Conservation (phyloP, 2,329 filamentous ascomycete genomes). For the Peltaster fructicola region DNA sequence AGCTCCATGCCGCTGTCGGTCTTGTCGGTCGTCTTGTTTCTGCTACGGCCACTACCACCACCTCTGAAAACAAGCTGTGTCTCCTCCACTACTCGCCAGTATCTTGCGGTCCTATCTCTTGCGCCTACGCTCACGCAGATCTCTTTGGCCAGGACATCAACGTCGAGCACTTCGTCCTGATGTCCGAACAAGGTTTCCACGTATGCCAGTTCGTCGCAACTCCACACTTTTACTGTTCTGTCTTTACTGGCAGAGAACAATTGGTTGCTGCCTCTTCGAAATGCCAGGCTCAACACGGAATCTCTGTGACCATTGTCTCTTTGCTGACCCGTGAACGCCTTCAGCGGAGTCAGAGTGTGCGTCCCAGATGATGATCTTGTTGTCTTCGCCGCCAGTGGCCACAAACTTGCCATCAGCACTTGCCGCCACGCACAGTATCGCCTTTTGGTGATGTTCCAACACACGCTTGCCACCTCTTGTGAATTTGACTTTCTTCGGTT, state of each 20-base stretch:
- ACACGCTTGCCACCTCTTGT: constrained; percentile 47
- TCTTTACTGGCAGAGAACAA: constrained; percentile 83
- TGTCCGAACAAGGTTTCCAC: constrained; percentile 93
- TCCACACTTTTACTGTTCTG: constrained; percentile 91
- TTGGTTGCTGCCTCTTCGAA: constrained; percentile 59
- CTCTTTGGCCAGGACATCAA: constrained; percentile 70
- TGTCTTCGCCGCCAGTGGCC: constrained; percentile 75
- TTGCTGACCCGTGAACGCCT: constrained; percentile 78
- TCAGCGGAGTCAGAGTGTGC: constrained; percentile 62
- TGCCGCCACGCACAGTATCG: constrained; percentile 69
- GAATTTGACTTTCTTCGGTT: constrained; percentile 45
- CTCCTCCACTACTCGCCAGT: constrained; percentile 96
- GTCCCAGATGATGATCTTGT: constrained; percentile 75
- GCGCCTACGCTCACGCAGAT: constrained; percentile 82
- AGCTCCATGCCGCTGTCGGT: constrained; percentile 18
- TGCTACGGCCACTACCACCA: constrained; percentile 34
- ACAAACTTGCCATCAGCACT: constrained; percentile 82
- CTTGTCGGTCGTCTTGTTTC: constrained; percentile 19
- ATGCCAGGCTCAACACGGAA: constrained; percentile 66
- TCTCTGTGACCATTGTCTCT: constrained; percentile 55
- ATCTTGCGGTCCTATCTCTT: constrained; percentile 71
- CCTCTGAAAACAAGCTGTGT: constrained; percentile 89
- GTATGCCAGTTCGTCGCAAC: constrained; percentile 77
- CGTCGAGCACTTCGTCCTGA: constrained; percentile 73
- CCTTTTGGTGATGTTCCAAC: constrained; percentile 53